Percentiles rank a stretch among this genome's conserved stretches.
phyloP scores from a whole-genome alignment of 768 basidiomycete species.

The Tephrocybe sp. region DNA sequence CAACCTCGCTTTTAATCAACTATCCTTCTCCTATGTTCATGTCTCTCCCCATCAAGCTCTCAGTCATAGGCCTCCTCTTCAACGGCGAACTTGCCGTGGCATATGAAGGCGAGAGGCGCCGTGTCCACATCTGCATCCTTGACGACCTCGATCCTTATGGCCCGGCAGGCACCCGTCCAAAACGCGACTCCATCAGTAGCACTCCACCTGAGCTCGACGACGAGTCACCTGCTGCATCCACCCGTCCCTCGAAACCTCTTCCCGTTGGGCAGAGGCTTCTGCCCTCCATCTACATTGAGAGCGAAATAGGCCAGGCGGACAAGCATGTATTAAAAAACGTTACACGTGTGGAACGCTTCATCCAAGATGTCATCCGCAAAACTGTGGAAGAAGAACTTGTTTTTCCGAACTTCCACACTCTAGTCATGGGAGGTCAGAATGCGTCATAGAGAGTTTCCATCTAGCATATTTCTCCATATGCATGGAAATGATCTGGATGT shows the following conservation, averaged over 20 bases:
- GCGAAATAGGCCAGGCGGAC: constrained; percentile 94
- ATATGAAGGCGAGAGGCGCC: constrained; percentile 79
- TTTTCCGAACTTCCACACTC: constrained; percentile 93
- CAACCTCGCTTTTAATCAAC: constrained; percentile 93
- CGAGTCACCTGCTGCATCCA: constrained; percentile 41
- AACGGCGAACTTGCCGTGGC: constrained; percentile 87
- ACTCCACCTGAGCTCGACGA: constrained; percentile 67
- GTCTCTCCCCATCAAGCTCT: constrained; percentile 92
- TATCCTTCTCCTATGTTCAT: constrained; percentile 97
- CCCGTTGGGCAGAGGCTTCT: constrained; percentile 83
- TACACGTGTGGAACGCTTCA: constrained; percentile 91
- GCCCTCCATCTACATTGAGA: constrained; percentile 89
- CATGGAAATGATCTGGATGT: no score
- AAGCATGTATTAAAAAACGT: constrained; percentile 97
- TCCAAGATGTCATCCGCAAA: constrained; percentile 93
- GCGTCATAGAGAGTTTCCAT: constrained; percentile 7
- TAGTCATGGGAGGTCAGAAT: constrained; percentile 33
- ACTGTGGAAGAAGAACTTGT: constrained; percentile 95
- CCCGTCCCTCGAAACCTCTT: constrained; percentile 60
- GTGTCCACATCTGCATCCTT: constrained; percentile 86
- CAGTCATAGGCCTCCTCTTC: constrained; percentile 87
- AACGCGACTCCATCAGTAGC: constrained; percentile 44
- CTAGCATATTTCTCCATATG: no score
- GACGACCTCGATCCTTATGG: constrained; percentile 88
- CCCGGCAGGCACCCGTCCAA: constrained; percentile 57